These are phyloP conservation scores for Claviceps digitariae DNA, from an alignment of 2,329 filamentous ascomycete species.

Conservation along the genomic window DNA sequence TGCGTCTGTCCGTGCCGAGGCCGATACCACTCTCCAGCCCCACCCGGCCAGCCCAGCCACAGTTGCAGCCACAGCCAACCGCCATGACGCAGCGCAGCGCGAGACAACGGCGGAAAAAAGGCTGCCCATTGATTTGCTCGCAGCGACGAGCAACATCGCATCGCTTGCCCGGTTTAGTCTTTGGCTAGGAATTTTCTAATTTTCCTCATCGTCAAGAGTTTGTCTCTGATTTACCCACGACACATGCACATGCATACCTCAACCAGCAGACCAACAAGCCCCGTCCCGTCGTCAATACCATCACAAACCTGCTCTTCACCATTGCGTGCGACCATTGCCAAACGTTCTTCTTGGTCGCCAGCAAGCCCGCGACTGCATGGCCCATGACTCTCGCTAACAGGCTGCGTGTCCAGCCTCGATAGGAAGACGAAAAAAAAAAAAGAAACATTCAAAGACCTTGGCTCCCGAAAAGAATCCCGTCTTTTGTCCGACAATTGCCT, in stretches of 20 bases:
- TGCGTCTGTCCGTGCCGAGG: neutral
- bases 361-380: conserved; percentile 1
- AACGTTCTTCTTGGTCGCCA: neutral
- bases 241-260: too few species aligned
- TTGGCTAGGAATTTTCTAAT: too few species aligned
- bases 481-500: neutral
- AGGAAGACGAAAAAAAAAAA: neutral
- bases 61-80: neutral
- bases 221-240: too few species aligned
- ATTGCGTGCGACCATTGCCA: neutral
- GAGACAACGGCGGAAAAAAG: neutral
- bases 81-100: conserved; percentile 1
- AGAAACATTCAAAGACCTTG: too few species aligned
- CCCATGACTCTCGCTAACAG: neutral
- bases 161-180: too few species aligned
- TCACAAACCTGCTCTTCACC: neutral
- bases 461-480: neutral
- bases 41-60: neutral
- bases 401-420: conserved; percentile 1
- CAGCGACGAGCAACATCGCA: too few species aligned
- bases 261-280: neutral
- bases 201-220: neutral
- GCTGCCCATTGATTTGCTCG: too few species aligned
- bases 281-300: neutral
- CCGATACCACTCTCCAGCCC: neutral